Percentiles rank a stretch among this genome's conserved stretches.
Conservation (phyloP, 306 rosid genomes). For the Vigna reflexopilosa region DNA sequence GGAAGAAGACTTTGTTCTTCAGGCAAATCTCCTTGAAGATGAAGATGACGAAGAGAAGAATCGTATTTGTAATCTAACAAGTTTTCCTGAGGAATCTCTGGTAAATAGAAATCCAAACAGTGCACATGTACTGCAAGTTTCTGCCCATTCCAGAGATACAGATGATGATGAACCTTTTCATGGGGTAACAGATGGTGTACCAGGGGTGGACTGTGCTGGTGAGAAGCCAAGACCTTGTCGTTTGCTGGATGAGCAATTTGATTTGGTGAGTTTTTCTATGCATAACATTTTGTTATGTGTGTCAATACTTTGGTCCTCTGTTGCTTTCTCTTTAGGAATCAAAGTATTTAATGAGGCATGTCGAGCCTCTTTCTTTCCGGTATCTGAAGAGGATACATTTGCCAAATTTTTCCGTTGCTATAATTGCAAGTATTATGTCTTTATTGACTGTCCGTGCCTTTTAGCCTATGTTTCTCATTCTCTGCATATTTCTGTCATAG, state of each 20-base stretch:
- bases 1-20: conserved; percentile 91
- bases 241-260: conserved; percentile 85
- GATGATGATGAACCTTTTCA: conserved; percentile 37
- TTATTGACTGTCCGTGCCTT: conserved; percentile 4
- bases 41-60: conserved; percentile 43
- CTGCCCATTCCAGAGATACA: conserved; percentile 24
- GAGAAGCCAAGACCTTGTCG: conserved; percentile 70
- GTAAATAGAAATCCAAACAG: conserved; percentile 34
- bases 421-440: neutral
- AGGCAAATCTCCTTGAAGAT: conserved; percentile 65
- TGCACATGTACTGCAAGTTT: conserved; percentile 38
- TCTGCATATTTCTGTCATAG: conserved; percentile 50
- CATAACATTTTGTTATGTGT: neutral
- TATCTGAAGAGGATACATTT: neutral
- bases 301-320: neutral
- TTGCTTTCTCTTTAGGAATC: conserved; percentile 4
- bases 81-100: conserved; percentile 38
- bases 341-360: neutral
- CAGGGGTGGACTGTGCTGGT: conserved; percentile 35
- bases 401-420: neutral
- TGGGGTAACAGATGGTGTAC: conserved; percentile 26
- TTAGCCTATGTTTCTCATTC: conserved; percentile 26
- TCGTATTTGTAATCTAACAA: neutral
- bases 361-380: conserved; percentile 11
- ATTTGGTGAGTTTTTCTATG: conserved; percentile 63